Conservation (phyloP, 2,329 filamentous ascomycete genomes). For the Sporothrix curviconia region DNA sequence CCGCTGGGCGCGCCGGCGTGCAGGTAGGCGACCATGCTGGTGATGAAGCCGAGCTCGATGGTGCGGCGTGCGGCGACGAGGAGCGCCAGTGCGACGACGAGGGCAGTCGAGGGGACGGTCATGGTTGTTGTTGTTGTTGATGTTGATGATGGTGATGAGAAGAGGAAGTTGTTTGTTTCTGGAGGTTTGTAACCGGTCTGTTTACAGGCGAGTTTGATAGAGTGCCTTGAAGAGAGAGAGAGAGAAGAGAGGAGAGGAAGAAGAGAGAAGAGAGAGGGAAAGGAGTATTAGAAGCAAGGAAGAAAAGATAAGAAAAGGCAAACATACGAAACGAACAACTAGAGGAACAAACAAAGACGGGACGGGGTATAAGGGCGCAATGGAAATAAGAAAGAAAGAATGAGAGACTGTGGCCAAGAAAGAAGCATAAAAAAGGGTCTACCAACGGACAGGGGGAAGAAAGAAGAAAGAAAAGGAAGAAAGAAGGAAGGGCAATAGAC, state of each 20-base stretch:
- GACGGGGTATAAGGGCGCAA: neutral
- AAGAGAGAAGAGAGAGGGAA: neutral
- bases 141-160: neutral
- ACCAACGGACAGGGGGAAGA: neutral
- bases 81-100: conserved; percentile 25
- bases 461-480: neutral
- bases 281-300: no score
- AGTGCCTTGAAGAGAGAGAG: neutral
- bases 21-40: conserved; percentile 34
- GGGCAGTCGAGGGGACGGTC: conserved; percentile 12
- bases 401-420: neutral
- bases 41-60: conserved; percentile 34
- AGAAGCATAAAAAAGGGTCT: neutral
- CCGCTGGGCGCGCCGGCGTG: conserved; percentile 24
- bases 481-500: neutral
- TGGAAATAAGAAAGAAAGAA: neutral
- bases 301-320: no score
- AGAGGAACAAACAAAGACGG: no score
- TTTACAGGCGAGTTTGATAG: no score
- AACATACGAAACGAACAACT: no score
- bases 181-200: no score
- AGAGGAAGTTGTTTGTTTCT: neutral
- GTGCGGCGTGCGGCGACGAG: conserved; percentile 32
- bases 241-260: neutral
- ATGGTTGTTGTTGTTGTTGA: conserved; percentile 9